Evolutionary conservation across 257 asterid genomes (phyloP).

Genomic region (Craterostigma plantagineum): DNA sequence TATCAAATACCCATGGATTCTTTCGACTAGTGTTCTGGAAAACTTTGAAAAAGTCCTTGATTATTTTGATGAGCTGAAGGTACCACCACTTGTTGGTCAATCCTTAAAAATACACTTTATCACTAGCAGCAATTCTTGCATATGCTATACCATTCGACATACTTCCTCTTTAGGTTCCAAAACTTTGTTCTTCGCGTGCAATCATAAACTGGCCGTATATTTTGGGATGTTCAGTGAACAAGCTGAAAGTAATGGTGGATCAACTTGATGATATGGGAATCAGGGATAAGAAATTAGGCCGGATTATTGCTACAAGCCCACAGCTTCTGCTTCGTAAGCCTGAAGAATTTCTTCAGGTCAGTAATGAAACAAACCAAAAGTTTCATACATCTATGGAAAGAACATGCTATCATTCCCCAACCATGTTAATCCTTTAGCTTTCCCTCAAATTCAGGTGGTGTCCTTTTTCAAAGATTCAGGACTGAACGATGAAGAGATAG

Average conservation of each 20-base stretch:
- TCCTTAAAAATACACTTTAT: too few species aligned
- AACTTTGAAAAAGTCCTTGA: constrained; percentile 41
- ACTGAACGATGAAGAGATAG: constrained; percentile 46
- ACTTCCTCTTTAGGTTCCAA: constrained; percentile 42
- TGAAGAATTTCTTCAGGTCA: constrained; percentile 67
- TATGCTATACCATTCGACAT: too few species aligned
- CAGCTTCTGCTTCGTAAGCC: constrained; percentile 67
- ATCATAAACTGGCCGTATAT: constrained; percentile 60
- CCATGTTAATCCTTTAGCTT: not conserved
- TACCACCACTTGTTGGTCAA: constrained; percentile 8
- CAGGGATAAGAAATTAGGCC: constrained; percentile 47
- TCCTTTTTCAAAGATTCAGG: constrained; percentile 60
- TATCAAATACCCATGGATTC: constrained; percentile 89
- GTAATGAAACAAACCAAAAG: constrained; percentile 4
- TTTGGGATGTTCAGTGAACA: constrained; percentile 61
- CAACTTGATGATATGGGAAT: constrained; percentile 33
- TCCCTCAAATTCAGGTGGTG: constrained; percentile 33
- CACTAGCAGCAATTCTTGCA: too few species aligned
- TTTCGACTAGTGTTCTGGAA: constrained; percentile 45
- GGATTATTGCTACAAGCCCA: constrained; percentile 63
- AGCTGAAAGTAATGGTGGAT: constrained; percentile 47
- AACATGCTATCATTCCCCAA: too few species aligned
- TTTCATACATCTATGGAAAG: too few species aligned
- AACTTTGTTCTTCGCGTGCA: constrained; percentile 29
- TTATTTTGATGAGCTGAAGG: constrained; percentile 64